Evolutionary conservation across 371 early-diverging fungal species (phyloP), one percentile per base, ranked within the genome.

Genomic region (Synchytrium microbalum): DNA sequence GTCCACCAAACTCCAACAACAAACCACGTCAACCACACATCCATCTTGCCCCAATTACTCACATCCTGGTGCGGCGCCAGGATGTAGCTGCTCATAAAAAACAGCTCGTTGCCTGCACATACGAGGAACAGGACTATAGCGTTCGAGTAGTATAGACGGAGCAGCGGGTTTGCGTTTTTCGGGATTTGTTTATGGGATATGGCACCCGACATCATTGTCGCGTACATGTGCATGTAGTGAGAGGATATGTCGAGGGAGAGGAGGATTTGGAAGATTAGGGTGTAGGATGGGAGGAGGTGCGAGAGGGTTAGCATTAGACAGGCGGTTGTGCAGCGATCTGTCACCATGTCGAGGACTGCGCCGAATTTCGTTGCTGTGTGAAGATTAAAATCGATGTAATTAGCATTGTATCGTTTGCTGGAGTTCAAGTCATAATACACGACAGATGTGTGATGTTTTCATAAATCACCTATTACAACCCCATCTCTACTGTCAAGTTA

Each of bases 221-320:
- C 85, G 75, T 93, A 93, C 96, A 97, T 97, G 67, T 97, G 98
- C 88, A 96, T 90, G 77, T 97, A 97, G 74, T 97, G 98, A 63
- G 91, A 90, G 69, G 89, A 88, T 51, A 97, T 84, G 69, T 97
- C 98, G 59, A 97, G 80, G 1, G 92, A 86, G 67, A 94, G 88
- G 62, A 97, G 80, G 57, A 88, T 72, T 76, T 94, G 95, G 69
- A 94, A 94, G 27, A 90, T 58, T 3, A 92, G 74, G 16, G 91
- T 82, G 72, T 84, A 86, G 2, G 60, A 27, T 3, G 90, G 86
- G 69, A 91, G 89, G 32, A 77, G 71, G 29, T 80, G 68, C 19
- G 92, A 83, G 56, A 97, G 81, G 69, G 85, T 91, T 66, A 91
- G 88, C 32, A 96, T 79, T 8, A 97, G 83, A 61, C 92, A 91